Base-by-base conservation (phyloP, 2,329 filamentous ascomycete genomes). In the Diplocarpon mali region DNA sequence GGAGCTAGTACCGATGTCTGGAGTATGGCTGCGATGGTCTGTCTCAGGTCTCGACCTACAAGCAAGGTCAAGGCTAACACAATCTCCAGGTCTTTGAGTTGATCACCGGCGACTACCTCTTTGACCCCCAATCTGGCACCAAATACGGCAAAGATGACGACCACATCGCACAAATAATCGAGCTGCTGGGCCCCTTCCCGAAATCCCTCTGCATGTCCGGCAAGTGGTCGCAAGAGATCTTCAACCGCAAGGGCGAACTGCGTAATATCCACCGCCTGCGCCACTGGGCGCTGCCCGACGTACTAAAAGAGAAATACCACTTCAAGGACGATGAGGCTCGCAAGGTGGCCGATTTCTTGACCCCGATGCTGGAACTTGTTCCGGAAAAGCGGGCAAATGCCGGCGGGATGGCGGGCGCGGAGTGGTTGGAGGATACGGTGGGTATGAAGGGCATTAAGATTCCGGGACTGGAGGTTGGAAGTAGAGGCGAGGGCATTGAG, bases 81-180 rank as follows among this genome's bases (percentile, higher is more conserved):
- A 14, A 38, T 30, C 29, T 13, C 30, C 35, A 96, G 90, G 83
- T 90, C 13, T 98, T 98, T 57, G 92, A 98, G 64, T 72, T 98
- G 36, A 96, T 98, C 55, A 98, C 92, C 1, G 92, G 92, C 54
- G 92, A 98, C 65, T 98, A 98, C 61, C 78, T 98, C 35, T 98
- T 98, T 65, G 92, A 98, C 60, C 92, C 92, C 0, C 92, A 98
- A 67, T 95, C 90, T 1, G 92, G 92, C 51, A 96, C 90, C 35
- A 96, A 96, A 67, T 98, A 98, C 65, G 92, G 92, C 62, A 98
- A 98, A 68, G 92, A 98, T 62, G 92, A 98, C 68, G 92, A 98
- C 62, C 92, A 98, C 67, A 95, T 98, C 54, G 92, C 92, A 9
- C 92, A 98, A 63, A 96, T 98, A 58, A 96, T 98, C 62, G 92